Conservation (phyloP, 2,329 filamentous ascomycete species). For the Exophiala sideris region DNA sequence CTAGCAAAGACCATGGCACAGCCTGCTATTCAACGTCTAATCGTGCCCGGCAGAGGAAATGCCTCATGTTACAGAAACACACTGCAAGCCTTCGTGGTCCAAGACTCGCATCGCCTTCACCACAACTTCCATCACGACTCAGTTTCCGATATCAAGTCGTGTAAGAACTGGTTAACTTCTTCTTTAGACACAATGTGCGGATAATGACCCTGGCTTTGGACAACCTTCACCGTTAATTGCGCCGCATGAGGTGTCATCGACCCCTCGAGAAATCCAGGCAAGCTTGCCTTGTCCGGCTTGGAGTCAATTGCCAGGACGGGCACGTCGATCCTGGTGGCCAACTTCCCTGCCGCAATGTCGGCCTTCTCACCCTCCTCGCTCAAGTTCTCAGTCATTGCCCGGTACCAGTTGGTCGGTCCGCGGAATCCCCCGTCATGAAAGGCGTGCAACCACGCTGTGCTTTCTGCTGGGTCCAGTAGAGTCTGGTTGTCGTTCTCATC, state of each 20-base stretch:
- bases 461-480: conserved; percentile 8
- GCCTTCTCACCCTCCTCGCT: conserved; percentile 28
- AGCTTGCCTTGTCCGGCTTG: conserved; percentile 7
- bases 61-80: too few relatives aligned
- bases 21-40: too few relatives aligned
- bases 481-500: conserved; percentile 27
- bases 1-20: too few relatives aligned
- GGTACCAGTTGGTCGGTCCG: conserved; percentile 30
- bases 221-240: conserved; percentile 22
- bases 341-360: conserved; percentile 8
- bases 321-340: conserved; percentile 17
- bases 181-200: conserved; percentile 1
- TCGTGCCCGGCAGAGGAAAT: too few relatives aligned
- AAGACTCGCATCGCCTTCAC: too few relatives aligned
- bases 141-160: too few relatives aligned
- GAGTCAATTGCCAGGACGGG: conserved; percentile 26
- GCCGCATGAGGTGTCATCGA: conserved; percentile 20
- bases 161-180: background rate
- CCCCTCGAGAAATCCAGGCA: conserved; percentile 14
- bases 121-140: too few relatives aligned
- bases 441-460: background rate
- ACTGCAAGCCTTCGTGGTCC: too few relatives aligned
- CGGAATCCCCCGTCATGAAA: conserved; percentile 18
- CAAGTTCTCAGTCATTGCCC: conserved; percentile 24
- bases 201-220: conserved; percentile 27